Evolutionary conservation across 2,329 filamentous ascomycete genomes (phyloP), one percentile per base, ranked within the genome.

Genomic region (Fusarium goolgardi): DNA sequence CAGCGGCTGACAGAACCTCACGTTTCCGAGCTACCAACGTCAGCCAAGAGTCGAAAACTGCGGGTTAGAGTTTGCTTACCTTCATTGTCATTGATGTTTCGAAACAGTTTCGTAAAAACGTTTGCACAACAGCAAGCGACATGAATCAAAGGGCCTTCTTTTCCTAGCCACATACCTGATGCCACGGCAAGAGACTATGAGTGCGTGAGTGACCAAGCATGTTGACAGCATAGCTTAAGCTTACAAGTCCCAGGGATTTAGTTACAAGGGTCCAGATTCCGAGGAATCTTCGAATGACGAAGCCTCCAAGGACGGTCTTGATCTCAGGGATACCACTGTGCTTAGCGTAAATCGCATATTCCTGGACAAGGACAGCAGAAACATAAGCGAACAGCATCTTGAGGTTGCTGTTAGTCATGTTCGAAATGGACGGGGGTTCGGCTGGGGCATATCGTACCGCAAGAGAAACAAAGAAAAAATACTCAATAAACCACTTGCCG

Each of bases 301-400:
- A 97, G 8, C 95, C 95, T 40, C 95, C 95, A 55, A 99, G 82
- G 11, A 99, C 88, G 4, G 94, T 97, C 83, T 99, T 99, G 80
- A 99, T 96, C 82, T 99, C 95, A 8, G 95, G 94, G 71, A 99
- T 97, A 80, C 95, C 95, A 77, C 93, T 97, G 75, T 98, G 95
- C 77, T 92, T 95, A 47, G 95, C 95, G 79, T 97, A 93, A 7
- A 91, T 84, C 25, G 93, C 93, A 78, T 94, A 98, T 72, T 91
- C 88, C 72, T 91, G 88, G 16, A 98, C 94, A 55, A 98, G 81
- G 54, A 94, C 76, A 54, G 91, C 92, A 12, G 96, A 93, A 59
- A 86, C 88, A 37, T 88, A 84, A 27, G 95, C 94, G 75, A 97
- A 95, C 10, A 91, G 73, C 12, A 95, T 84, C 91, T 94, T 44